Evolutionary conservation across 352 stramenopile species (phyloP), one percentile per base, ranked within the genome.

Genomic region (Chrysophaeum taylorii): DNA sequence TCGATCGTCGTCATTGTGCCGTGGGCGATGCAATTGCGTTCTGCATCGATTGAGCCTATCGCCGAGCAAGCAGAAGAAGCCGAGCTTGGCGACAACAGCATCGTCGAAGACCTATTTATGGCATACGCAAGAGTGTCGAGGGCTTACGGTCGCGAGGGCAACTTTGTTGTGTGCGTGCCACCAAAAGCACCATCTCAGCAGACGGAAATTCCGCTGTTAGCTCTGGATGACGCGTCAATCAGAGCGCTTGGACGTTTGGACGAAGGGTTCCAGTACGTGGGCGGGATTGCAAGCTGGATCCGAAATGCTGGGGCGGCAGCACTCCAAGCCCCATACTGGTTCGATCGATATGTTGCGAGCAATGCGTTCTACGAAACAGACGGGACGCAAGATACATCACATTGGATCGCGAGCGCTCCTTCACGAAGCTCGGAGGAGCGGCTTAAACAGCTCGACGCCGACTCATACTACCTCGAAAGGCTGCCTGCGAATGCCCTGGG

Each of bases 281-380:
- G 33, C 57, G 57, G 57, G 2, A 36, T 66, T 18, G 57, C 57
- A 7, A n/a, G 7, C 33, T 66, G 57, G 57, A 31, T 66, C 57
- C 12, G 29, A 16, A 25, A 31, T 31, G 50, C 50, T 37, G 15
- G n/a, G 2, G 23, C 25, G 50, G 27, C 2, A 62, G 2, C 50
- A 25, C 52, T 25, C 7, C 27, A 63, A 7, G 52, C 7, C 27
- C 27, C 9, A 25, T 9, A 54, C 18, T 25, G 12, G 18, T 25
- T 27, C 12, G 23, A 14, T 25, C n/a, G n/a, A n/a, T n/a, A n/a
- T n/a, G n/a, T n/a, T n/a, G n/a, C n/a, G n/a, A n/a, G n/a, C n/a
- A n/a, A n/a, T n/a, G n/a, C n/a, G n/a, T n/a, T n/a, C n/a, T n/a
- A n/a, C n/a, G n/a, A n/a, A n/a, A n/a, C n/a, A n/a, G n/a, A n/a